Conservation (phyloP, 2,329 filamentous ascomycete species). For the Dactylellina leptospora region DNA sequence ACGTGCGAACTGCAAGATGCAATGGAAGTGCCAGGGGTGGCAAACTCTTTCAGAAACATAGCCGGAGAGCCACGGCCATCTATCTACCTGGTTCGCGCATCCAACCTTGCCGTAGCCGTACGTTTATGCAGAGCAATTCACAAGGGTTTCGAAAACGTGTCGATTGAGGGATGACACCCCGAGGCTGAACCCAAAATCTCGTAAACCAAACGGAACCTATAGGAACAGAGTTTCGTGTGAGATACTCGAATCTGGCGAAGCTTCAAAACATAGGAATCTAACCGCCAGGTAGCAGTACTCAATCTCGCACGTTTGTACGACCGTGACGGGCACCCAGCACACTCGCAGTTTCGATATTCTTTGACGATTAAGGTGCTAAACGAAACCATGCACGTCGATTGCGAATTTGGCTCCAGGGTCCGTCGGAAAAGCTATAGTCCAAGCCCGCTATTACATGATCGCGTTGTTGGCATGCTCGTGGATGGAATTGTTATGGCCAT, state of each 20-base stretch:
- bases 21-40: constrained; percentile 3
- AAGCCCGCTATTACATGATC: neutral
- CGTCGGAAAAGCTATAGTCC: neutral
- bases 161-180: too few relatives aligned
- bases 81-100: neutral
- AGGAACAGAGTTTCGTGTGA: too few relatives aligned
- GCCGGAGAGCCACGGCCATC: constrained; percentile 8
- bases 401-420: neutral
- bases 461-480: neutral
- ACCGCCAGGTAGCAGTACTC: too few relatives aligned
- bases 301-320: too few relatives aligned
- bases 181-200: too few relatives aligned
- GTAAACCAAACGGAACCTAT: too few relatives aligned
- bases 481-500: too few relatives aligned
- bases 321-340: too few relatives aligned
- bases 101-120: neutral
- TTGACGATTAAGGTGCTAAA: neutral
- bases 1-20: neutral
- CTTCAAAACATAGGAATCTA: too few relatives aligned
- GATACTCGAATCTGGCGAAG: too few relatives aligned
- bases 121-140: too few relatives aligned
- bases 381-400: neutral
- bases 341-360: neutral
- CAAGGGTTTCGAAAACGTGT: too few relatives aligned
- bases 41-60: neutral